These are phyloP conservation scores for Pichia deserticola DNA, from an alignment of 805 yeast genomes.

Conservation along the genomic window DNA sequence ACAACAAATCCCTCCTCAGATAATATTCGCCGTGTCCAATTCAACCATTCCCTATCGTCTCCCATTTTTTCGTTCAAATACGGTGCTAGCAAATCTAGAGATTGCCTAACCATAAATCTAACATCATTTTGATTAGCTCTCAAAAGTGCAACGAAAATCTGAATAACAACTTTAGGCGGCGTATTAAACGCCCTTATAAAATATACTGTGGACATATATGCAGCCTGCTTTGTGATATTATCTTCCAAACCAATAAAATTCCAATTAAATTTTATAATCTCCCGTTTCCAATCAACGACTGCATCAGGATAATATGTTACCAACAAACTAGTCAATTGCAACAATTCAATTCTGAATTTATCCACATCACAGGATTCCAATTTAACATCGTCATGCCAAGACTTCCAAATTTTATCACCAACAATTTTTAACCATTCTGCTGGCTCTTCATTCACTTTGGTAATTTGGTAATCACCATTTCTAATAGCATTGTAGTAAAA, in stretches of 20 bases:
- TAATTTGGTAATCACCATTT: conserved; percentile 21
- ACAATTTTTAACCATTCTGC: conserved; percentile 61
- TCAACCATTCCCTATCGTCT: conserved; percentile 65
- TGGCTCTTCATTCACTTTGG: conserved; percentile 15
- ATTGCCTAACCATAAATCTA: conserved; percentile 74
- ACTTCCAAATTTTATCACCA: conserved; percentile 66
- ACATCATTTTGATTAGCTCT: conserved; percentile 83
- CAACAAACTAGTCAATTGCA: conserved; percentile 74
- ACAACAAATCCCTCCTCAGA: conserved; percentile 87
- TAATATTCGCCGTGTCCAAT: conserved; percentile 88
- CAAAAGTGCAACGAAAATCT: conserved; percentile 83
- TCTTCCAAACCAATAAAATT: conserved; percentile 86
- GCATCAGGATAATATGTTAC: conserved; percentile 58
- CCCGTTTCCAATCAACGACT: conserved; percentile 61
- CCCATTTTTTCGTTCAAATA: conserved; percentile 69
- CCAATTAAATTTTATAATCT: conserved; percentile 92
- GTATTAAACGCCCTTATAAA: conserved; percentile 86
- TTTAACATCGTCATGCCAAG: conserved; percentile 44
- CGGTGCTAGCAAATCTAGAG: conserved; percentile 83
- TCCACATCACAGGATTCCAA: conserved; percentile 66
- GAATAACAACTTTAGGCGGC: conserved; percentile 81
- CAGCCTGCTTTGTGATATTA: conserved; percentile 81
- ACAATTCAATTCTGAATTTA: conserved; percentile 62
- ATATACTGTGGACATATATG: conserved; percentile 79
- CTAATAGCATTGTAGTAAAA: conserved; percentile 53